phyloP scores from a whole-genome alignment of 495 filamentous ascomycete species.

The Oleoguttula mirabilis region DNA sequence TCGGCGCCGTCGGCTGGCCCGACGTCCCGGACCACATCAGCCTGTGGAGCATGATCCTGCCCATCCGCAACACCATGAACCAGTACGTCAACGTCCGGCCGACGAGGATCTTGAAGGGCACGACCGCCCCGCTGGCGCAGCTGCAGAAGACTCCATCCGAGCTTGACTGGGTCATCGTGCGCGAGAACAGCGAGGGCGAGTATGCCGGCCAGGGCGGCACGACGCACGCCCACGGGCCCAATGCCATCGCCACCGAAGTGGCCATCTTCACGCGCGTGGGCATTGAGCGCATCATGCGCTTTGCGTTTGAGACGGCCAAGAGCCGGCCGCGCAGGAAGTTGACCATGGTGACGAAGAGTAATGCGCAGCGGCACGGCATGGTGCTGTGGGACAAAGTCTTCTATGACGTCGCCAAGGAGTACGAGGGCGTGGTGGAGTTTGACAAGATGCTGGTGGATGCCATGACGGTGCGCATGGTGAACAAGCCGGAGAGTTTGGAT shows the following conservation, averaged over 20 bases:
- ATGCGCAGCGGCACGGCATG: conserved; percentile 33
- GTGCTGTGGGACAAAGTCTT: conserved; percentile 34
- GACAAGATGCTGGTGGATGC: conserved; percentile 36
- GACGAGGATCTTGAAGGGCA: conserved; percentile 29
- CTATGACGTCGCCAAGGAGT: conserved; percentile 28
- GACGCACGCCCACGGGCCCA: conserved; percentile 23
- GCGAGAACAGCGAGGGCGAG: conserved; percentile 34
- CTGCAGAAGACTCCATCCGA: conserved; percentile 14
- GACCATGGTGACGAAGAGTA: conserved; percentile 35
- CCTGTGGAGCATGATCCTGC: conserved; percentile 31
- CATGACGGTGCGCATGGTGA: conserved; percentile 33
- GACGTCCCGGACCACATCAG: conserved; percentile 33
- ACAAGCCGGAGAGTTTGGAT: conserved; percentile 28
- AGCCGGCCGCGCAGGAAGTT: conserved; percentile 27
- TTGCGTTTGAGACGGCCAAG: conserved; percentile 31
- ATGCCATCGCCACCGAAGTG: conserved; percentile 30
- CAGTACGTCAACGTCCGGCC: conserved; percentile 34
- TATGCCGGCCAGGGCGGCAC: conserved; percentile 31
- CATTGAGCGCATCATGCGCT: conserved; percentile 32
- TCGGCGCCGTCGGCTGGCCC: conserved; percentile 33
- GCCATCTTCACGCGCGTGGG: conserved; percentile 31
- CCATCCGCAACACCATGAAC: conserved; percentile 30
- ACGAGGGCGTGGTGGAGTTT: conserved; percentile 24
- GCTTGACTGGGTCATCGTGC: conserved; percentile 33
- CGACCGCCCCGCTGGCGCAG: conserved; percentile 22